Base-by-base conservation (phyloP, 805 yeast genomes). In the Candida krabiensis region DNA sequence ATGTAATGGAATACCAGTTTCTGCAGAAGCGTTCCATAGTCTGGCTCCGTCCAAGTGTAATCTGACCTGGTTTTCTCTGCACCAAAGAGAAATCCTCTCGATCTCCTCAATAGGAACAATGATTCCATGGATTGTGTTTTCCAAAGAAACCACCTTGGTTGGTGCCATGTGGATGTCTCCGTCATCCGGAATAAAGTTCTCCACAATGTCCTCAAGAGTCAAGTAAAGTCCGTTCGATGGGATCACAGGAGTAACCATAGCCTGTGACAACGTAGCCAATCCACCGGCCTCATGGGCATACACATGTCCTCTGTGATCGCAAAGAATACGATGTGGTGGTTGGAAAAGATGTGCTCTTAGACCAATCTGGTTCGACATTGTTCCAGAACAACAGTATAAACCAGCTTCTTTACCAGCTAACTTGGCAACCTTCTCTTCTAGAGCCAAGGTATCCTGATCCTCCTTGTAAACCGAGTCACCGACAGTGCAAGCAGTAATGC, bases 31-130 rank as follows among this genome's bases (percentile, higher is more conserved):
- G 58, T 85, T 86, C 86, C 89, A 87, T 38, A 89, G 66, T 51
- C 96, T 75, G 11, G 96, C 96, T 44, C 96, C 96, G 59, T 89
- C 96, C 52, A 89, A 76, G 56, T 89, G 96, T 50, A 88, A 62
- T 43, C 69, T 73, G 40, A 85, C 67, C 40, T 69, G 71, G 52
- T 82, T 71, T 22, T 65, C 76, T 40, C 70, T 68, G 45, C 90
- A 86, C 71, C 84, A 88, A 30, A 63, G 71, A 22, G 82, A 72
- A 50, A 89, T 88, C 40, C 76, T 74, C 40, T 66, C 66, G 37
- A 89, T 71, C 58, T 87, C 96, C 19, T 82, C 89, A 33, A 80
- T 49, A 6, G 96, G 96, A 61, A 75, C 73, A 30, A 88, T 64
- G 30, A 83, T 73, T 26, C 96, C 96, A 47, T 85, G 89, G 30